Evolutionary conservation across 1,139 yeast species (phyloP).

Genomic region (Yamadazyma friedrichii): DNA sequence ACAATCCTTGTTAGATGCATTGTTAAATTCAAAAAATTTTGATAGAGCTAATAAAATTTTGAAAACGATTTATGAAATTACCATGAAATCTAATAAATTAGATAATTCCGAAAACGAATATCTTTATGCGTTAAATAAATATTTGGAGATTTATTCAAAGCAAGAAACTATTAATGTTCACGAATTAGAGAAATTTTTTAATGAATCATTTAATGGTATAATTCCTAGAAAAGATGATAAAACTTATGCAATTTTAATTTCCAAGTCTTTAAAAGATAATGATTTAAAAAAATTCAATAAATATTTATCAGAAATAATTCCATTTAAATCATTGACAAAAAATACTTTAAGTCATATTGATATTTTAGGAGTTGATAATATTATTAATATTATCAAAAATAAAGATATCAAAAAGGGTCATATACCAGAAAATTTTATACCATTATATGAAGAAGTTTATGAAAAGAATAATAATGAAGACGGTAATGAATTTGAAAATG

Average conservation of each 20-base stretch:
- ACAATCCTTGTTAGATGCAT: conserved; percentile 80
- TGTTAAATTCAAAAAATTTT: conserved; percentile 65
- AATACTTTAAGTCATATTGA: conserved; percentile 63
- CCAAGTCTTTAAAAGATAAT: conserved; percentile 24
- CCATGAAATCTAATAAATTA: conserved; percentile 27
- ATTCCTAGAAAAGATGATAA: conserved; percentile 35
- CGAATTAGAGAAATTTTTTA: conserved; percentile 32
- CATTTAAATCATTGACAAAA: conserved; percentile 9
- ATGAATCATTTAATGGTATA: conserved; percentile 21
- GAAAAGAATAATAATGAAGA: conserved; percentile 1
- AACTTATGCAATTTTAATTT: conserved; percentile 44
- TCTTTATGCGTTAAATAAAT: conserved; percentile 36
- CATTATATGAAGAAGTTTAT: conserved; percentile 19
- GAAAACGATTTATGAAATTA: conserved; percentile 44
- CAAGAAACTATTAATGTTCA: conserved; percentile 25
- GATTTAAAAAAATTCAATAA: conserved; percentile 7
- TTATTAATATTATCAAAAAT: conserved; percentile 38
- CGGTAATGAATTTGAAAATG: conserved; percentile 4
- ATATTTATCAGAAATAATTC: conserved; percentile 22
- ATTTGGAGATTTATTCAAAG: conserved; percentile 33
- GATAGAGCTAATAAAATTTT: conserved; percentile 72
- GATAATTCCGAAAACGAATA: conserved; percentile 26
- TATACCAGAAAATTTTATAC: conserved; percentile 35
- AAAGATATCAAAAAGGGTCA: conserved; percentile 24
- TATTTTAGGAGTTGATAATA: conserved; percentile 64